Base-by-base conservation (phyloP, 805 yeast genomes). In the Maudiozyma saulgeensis region DNA sequence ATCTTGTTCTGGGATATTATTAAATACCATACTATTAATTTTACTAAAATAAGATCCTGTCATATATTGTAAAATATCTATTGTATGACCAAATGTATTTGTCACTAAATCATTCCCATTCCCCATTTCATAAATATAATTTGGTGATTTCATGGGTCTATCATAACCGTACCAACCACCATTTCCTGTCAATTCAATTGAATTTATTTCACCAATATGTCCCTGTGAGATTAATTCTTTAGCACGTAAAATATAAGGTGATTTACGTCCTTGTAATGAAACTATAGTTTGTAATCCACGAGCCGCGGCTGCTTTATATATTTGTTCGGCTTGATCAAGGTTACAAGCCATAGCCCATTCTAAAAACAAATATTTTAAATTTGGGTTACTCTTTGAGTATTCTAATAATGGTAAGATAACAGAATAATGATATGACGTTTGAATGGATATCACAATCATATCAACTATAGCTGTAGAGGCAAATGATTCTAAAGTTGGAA, bases 121-220 rank as follows among this genome's bases (percentile, higher is more conserved):
- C 2, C 59, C 61, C 45, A 56, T 49, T 28, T 63, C 66, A 50
- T 56, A 62, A 13, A 63, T 53, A 45, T 55, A 61, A 16, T 48
- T 44, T 1, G 67, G 64, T 2, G 61, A 55, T 44, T 59, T 61
- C 15, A 48, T 42, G 5, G 60, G 59, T 43, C 67, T 52, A 41
- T 62, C 66, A 48, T 61, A 58, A 15, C 67, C 67, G 44, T 57
- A 63, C 65, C 65, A 62, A 21, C 64, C 66, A 45, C 60, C 67
- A 50, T 62, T 62, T 4, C 61, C 64, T 12, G 64, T 56, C 23
- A 63, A 50, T 49, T 63, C 67, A 9, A 62, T 57, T 5, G 66
- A 61, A 46, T 60, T 63, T 11, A 63, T 63, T 2, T 60, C 60
- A 31, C 66, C 66, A 18, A 63, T 60, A 47, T 59, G 56, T 40